Evolutionary conservation across 2,329 filamentous ascomycete genomes (phyloP), one percentile per base, ranked within the genome.

Genomic region (Monosporascus ibericus): DNA sequence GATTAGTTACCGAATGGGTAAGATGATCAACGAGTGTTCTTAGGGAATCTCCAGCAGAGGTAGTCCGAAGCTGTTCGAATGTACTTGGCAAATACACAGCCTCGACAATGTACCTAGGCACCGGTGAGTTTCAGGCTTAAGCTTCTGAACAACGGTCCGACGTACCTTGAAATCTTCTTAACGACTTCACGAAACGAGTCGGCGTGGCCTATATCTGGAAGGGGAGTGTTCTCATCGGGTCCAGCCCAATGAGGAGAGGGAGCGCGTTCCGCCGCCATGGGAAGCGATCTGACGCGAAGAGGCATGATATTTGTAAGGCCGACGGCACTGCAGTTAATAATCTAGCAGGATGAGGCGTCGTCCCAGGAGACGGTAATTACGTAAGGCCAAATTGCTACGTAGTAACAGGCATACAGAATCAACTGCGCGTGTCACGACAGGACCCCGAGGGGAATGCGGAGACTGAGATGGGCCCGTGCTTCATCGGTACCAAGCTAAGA

Each of bases 11-110:
- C 20, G 77, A 77, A 22, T 75, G 66, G 50, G 77, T 78, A 30
- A 92, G 75, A 64, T 90, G 81, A 40, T 82, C 78, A 47, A 88
- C 83, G 51, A 92, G 71, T 22, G 68, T 64, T 27, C 74, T 80
- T 62, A 81, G 75, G 59, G 73, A 81, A 56, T 75, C 77, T 2
- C 84, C 84, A 25, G 83, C 81, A 6, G 82, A 75, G 1, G 82
- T 86, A 6, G 84, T 86, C 47, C 86, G 77, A 8, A 90, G 74
- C 67, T 90, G 86, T 63, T 91, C 87, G 70, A 90, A 90, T 15
- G 81, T 86, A 63, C 81, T 81, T 17, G 87, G 85, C 46, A 84
- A 71, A 49, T 78, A 75, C 51, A 90, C 76, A 22, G 80, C 80
- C 53, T 84, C 79, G 53, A 78, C 73, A 55, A 88, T 79, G 65